Evolutionary conservation across 2,329 filamentous ascomycete genomes (phyloP), one percentile per base, ranked within the genome.

Genomic region (Chrysosporium queenslandicum): DNA sequence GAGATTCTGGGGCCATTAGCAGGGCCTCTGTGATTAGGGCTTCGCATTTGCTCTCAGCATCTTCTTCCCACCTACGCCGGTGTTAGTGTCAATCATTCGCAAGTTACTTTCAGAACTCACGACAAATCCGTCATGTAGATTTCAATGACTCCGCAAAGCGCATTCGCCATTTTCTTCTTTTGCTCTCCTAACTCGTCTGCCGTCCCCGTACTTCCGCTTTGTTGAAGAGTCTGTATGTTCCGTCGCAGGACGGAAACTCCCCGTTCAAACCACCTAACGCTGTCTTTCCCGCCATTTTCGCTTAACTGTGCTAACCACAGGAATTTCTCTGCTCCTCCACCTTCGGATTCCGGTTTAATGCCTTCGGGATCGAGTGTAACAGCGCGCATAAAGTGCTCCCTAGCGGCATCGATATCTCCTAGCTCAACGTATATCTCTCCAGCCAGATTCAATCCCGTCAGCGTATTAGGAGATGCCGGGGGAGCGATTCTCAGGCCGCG

Each of bases 121-220:
- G 86, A 92, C 61, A 97, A 73, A 72, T 98, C 92, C 9, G 92
- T 98, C 92, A 98, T 98, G 75, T 96, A 98, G 46, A 98, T 88
- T 72, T 98, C 92, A 5, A 87, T 83, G 55, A 97, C 87, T 25
- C 87, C 88, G 69, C 94, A 98, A 32, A 98, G 77, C n/a, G 90
- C 87, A 60, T 88, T 88, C 1, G 89, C 87, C 32, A 97, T 76
- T 69, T 92, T 92, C 58, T 77, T 76, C 66, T 85, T 85, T 74
- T 87, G 87, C 68, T 89, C 86, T 25, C 83, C 78, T 37, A 82
- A 49, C 32, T 74, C 62, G 21, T 72, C 56, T 21, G 64, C 58
- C 36, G 70, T 60, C 57, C 69, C 56, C 14, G 68, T 58, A n/a
- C 61, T 60, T 32, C 61, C 58, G 29, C 70, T 72, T 53, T 74